Conservation (phyloP, 331 rosid genomes). For the Quercus phellos region DNA sequence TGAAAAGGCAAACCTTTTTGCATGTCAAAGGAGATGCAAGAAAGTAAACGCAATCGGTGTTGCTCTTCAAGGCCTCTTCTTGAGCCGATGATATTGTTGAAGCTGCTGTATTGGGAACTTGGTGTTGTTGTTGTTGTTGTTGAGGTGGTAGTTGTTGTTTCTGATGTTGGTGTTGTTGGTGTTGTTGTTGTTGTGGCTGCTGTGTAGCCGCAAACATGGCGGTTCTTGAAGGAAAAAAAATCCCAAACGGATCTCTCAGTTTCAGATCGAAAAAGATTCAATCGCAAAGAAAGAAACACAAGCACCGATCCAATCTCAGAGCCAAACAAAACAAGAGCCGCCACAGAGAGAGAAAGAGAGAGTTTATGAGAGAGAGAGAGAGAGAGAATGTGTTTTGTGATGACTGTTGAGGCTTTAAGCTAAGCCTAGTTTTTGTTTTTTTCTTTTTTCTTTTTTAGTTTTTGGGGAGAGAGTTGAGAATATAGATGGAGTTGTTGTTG, state of each 20-base stretch:
- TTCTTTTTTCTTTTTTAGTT: not conserved
- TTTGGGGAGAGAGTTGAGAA: not conserved
- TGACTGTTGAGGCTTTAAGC: constrained; percentile 39
- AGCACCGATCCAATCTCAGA: constrained; percentile 53
- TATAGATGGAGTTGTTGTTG: too few relatives aligned
- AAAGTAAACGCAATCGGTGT: constrained; percentile 97
- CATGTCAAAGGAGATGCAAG: constrained; percentile 97
- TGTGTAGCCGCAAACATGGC: constrained; percentile 70
- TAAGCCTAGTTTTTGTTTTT: constrained; percentile 6
- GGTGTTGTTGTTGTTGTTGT: not conserved
- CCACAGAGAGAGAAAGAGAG: constrained; percentile 33
- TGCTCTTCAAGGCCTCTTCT: constrained; percentile 86
- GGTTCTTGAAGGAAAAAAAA: constrained; percentile 15
- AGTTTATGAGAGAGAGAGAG: not conserved
- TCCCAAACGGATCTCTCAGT: constrained; percentile 21
- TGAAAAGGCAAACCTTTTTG: constrained; percentile 56
- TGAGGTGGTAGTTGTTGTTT: constrained; percentile 28
- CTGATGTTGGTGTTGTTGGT: constrained; percentile 41
- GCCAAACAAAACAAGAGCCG: constrained; percentile 47
- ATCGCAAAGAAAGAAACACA: not conserved
- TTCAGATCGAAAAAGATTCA: constrained; percentile 19
- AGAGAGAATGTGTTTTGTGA: constrained; percentile 14
- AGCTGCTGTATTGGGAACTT: not conserved
- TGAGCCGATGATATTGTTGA: constrained; percentile 46
- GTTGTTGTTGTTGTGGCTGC: constrained; percentile 36